Conservation (phyloP, 768 basidiomycete genomes). For the Trametes elegans region DNA sequence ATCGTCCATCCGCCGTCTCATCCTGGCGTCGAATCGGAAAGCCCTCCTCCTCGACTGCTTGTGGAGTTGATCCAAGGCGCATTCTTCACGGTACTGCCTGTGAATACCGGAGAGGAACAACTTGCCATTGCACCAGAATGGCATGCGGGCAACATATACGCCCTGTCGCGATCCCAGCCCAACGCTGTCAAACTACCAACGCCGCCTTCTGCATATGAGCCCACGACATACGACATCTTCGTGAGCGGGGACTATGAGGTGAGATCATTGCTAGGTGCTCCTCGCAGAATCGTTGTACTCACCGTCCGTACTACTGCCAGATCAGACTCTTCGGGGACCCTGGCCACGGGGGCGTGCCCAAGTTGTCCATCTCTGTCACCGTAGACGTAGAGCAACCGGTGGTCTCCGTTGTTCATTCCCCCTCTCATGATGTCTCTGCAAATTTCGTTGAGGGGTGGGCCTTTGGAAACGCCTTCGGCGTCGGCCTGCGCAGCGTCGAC, state of each 20-base stretch:
- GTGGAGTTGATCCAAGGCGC: constrained; percentile 69
- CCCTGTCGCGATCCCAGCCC: constrained; percentile 50
- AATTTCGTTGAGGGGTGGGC: constrained; percentile 76
- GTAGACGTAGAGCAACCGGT: constrained; percentile 44
- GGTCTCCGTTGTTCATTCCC: constrained; percentile 38
- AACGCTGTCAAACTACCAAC: constrained; percentile 50
- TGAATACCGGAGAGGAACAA: background rate
- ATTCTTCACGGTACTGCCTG: constrained; percentile 69
- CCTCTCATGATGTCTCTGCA: constrained; percentile 53
- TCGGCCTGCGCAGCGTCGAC: constrained; percentile 54
- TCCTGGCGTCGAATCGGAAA: background rate
- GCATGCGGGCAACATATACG: constrained; percentile 88
- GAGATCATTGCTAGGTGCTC: constrained; percentile 1
- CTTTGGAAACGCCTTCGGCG: constrained; percentile 68
- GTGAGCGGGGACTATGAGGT: constrained; percentile 87
- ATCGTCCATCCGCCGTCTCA: constrained; percentile 49
- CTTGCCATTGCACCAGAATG: constrained; percentile 45
- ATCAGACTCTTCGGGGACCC: constrained; percentile 87
- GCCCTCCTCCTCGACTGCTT: constrained; percentile 44
- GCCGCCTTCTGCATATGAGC: constrained; percentile 38
- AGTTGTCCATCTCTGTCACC: constrained; percentile 52
- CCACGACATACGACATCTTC: constrained; percentile 63
- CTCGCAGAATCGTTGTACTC: background rate
- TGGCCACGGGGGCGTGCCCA: constrained; percentile 41
- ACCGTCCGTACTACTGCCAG: constrained; percentile 35